Evolutionary conservation across 768 basidiomycete genomes (phyloP).

Genomic region (Collybiopsis confluens): DNA sequence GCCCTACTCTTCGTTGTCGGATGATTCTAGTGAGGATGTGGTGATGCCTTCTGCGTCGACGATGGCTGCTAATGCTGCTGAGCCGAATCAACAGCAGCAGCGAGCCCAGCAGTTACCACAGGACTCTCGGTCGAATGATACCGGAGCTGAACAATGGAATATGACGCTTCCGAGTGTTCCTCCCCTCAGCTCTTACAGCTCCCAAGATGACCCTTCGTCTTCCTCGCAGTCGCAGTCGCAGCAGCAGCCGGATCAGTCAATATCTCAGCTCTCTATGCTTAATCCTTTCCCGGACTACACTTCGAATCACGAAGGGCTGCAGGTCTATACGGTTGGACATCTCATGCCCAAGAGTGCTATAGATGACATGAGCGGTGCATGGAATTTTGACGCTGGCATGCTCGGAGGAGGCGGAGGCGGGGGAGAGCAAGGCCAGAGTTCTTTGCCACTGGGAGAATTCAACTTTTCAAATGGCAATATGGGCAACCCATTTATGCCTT

Average conservation of each 20-base stretch:
- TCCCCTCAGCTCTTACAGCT: neutral
- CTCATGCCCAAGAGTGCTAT: constrained; percentile 54
- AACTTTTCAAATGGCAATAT: too few relatives aligned
- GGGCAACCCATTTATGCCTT: constrained; percentile 1
- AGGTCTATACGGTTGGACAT: constrained; percentile 80
- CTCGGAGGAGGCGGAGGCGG: constrained; percentile 15
- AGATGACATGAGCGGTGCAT: constrained; percentile 54
- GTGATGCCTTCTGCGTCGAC: constrained; percentile 4
- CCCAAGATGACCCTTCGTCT: neutral
- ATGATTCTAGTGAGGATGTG: constrained; percentile 13
- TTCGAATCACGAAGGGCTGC: constrained; percentile 56
- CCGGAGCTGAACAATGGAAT: constrained; percentile 1
- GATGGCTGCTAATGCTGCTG: neutral
- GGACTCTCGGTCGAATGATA: neutral
- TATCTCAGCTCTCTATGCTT: constrained; percentile 20
- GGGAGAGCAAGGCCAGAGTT: constrained; percentile 12
- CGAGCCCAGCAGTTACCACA: neutral
- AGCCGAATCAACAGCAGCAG: neutral
- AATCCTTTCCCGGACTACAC: constrained; percentile 17
- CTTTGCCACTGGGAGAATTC: constrained; percentile 11
- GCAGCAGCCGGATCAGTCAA: too few relatives aligned
- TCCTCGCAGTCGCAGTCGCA: constrained; percentile 3
- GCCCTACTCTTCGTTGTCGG: neutral
- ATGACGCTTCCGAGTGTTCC: constrained; percentile 5
- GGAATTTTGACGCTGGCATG: constrained; percentile 46